A percentile compares a stretch with the other conserved stretches of the same genome.
These are phyloP conservation scores for Gilbertella persicaria DNA, from an alignment of 371 early-diverging fungal species.

Conservation along the genomic window DNA sequence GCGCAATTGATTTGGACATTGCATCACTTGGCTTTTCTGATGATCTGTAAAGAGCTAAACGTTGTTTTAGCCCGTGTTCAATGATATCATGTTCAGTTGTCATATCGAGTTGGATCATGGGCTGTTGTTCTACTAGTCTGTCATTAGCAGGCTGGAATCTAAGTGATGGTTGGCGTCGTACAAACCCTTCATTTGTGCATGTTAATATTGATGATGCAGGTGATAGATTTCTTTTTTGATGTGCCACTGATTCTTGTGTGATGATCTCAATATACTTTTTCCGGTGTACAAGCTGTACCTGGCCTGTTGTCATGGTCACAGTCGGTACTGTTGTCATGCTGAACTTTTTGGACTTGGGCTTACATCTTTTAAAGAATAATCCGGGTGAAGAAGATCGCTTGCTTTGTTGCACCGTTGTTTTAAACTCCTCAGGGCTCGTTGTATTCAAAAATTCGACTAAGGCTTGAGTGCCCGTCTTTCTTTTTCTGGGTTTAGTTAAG, in stretches of 20 bases:
- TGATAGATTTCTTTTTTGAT: too few relatives aligned
- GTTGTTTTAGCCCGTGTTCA: slow-evolving; percentile 18
- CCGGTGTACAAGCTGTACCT: background rate
- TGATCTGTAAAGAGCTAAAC: slow-evolving; percentile 8
- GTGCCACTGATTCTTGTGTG: too few relatives aligned
- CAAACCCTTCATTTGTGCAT: background rate
- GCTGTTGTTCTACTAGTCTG: background rate
- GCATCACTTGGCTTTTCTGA: slow-evolving; percentile 15
- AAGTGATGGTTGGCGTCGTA: background rate
- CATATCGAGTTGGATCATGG: too few relatives aligned
- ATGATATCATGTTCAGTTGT: slow-evolving; percentile 5
- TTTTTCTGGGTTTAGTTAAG: slow-evolving; percentile 19
- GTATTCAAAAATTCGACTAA: slow-evolving; percentile 36
- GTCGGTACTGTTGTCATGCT: background rate
- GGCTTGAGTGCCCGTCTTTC: slow-evolving; percentile 34
- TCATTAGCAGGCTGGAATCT: background rate
- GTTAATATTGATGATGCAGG: background rate
- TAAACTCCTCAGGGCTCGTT: slow-evolving; percentile 39
- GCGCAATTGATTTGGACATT: slow-evolving; percentile 11
- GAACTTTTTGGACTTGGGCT: slow-evolving; percentile 7
- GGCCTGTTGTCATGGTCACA: slow-evolving; percentile 1
- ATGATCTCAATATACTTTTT: slow-evolving; percentile 31
- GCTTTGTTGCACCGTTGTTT: slow-evolving; percentile 8
- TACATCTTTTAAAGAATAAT: slow-evolving; percentile 19
- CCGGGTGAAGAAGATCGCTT: slow-evolving; percentile 18